Conservation (phyloP, 306 rosid genomes). For the Cucurbita maxima region DNA sequence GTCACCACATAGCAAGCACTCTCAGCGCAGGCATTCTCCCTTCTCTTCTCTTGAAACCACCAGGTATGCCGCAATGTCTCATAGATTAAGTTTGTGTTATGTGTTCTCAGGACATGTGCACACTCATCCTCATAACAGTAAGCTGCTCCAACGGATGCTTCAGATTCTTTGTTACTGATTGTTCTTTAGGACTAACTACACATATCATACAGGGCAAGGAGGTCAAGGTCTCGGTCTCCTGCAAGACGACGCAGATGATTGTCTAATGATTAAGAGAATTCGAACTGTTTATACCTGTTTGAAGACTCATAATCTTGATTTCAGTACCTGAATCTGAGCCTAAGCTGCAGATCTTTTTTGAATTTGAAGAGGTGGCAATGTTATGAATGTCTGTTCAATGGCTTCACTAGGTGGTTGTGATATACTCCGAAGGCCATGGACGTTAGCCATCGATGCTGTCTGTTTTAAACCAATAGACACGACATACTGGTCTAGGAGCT, state of each 20-base stretch:
- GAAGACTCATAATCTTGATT: neutral
- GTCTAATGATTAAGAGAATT: neutral
- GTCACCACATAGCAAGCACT: constrained; percentile 99
- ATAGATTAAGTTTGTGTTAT: constrained; percentile 32
- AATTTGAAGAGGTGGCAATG: neutral
- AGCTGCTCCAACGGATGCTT: constrained; percentile 70
- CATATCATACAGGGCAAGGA: constrained; percentile 53
- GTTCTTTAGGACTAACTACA: constrained; percentile 14
- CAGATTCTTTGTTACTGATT: constrained; percentile 12
- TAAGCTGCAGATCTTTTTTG: neutral
- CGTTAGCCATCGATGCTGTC: neutral
- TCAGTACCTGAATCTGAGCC: neutral
- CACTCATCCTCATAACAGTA: constrained; percentile 34
- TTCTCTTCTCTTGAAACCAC: constrained; percentile 77
- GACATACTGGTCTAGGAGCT: neutral
- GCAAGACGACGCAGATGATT: constrained; percentile 56
- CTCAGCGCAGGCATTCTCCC: constrained; percentile 99
- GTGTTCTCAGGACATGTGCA: constrained; percentile 50
- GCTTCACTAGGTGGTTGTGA: neutral
- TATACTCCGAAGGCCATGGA: neutral
- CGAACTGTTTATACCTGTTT: neutral
- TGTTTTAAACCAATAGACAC: neutral
- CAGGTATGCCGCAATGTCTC: constrained; percentile 60
- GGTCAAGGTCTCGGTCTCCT: constrained; percentile 86
- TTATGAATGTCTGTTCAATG: neutral